These are phyloP conservation scores for Arthrinium phaeospermum DNA, from an alignment of 2,329 filamentous ascomycete species.

Conservation along the genomic window DNA sequence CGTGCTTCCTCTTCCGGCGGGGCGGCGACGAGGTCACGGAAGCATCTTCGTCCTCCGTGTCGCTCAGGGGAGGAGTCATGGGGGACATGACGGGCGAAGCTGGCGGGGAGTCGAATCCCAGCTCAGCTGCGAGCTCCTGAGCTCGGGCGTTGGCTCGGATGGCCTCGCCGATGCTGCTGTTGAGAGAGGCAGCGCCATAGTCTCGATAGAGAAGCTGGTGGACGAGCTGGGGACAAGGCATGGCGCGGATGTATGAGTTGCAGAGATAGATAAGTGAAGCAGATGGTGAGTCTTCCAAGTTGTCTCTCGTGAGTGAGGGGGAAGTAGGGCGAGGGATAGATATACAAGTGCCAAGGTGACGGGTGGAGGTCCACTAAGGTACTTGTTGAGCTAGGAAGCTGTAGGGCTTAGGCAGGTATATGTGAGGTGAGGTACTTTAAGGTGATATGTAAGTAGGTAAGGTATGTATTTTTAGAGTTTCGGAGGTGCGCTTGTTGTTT, in stretches of 20 bases:
- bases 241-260: background rate
- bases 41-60: background rate
- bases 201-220: constrained; percentile 12
- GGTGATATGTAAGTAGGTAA: background rate
- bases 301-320: background rate
- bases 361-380: background rate
- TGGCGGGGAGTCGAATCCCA: background rate
- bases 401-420: background rate
- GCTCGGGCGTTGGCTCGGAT: constrained; percentile 8
- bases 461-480: background rate
- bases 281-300: background rate
- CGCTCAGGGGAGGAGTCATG: background rate
- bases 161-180: background rate
- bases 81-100: constrained; percentile 1
- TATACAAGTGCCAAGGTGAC: background rate
- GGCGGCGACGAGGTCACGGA: background rate
- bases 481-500: constrained; percentile 5
- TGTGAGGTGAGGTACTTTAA: background rate
- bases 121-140: background rate
- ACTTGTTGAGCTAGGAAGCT: background rate
- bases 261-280: background rate
- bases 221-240: constrained; percentile 10
- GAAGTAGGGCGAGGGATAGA: background rate
- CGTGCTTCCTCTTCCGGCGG: background rate
- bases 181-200: constrained; percentile 10